Evolutionary conservation across 306 rosid genomes (phyloP), one percentile per base, ranked within the genome.

Genomic region (Sechiopsis laciniata): DNA sequence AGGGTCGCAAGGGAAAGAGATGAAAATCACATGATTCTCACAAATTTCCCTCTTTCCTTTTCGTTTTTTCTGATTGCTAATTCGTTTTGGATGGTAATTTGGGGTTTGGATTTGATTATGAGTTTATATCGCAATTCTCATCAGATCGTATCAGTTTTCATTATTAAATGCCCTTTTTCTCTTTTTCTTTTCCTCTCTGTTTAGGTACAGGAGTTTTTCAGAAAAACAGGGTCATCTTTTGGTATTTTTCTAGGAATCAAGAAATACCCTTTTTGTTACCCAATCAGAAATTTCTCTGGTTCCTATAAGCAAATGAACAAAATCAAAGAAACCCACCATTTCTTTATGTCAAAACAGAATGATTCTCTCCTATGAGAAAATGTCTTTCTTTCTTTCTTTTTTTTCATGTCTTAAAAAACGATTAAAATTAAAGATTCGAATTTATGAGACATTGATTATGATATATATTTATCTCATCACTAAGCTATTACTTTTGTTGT

Each of bases 11-110:
- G 32, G 4, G 73, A 76, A 80, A 61, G 87, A 55, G 78, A 50
- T 76, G 79, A 56, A 77, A 42, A 72, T 89, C 90, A 89, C 96
- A 84, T 89, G 92, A 80, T 83, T 87, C 92, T 84, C 89, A 83
- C 87, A 85, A 82, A 81, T 73, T 51, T 86, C 80, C 69, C 78
- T 77, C 70, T 42, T 42, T 9, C 42, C 66, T 4, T 7, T 70
- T 26, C 4, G 37, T 32, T 32, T 0, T 32, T 32, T 32, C 5
- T 32, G 37, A 32, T 32, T 51, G 71, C 71, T 64, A 64, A 64
- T 64, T 6, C 5, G 37, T 2, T 66, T 19, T 5, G 54, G 35
- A 20, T 54, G 8, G 5, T 19, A 66, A 17, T 65, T 65, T 66
- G 50, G 51, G 59, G 74, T 35, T 20, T 63, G 46, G 13, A 22